A percentile compares a stretch with the other conserved stretches of the same genome.
phyloP scores from a whole-genome alignment of 2,329 filamentous ascomycete species.

The Aschersonia sp. region DNA sequence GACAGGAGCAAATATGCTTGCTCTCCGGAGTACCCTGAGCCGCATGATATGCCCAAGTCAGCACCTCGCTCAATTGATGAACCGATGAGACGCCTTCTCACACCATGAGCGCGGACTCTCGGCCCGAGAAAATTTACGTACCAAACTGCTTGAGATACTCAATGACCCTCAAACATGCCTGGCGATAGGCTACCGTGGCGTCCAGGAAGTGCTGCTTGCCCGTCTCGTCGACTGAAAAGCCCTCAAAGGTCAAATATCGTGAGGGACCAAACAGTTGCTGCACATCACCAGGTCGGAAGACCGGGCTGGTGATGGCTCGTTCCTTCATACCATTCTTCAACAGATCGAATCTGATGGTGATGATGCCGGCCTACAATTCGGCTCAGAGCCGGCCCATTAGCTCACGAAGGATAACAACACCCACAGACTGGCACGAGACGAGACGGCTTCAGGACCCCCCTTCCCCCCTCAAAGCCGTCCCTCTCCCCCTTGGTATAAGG shows the following conservation, averaged over 20 bases:
- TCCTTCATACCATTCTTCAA: constrained; percentile 68
- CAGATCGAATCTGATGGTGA: constrained; percentile 80
- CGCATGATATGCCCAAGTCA: neutral
- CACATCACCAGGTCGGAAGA: constrained; percentile 77
- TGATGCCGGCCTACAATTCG: constrained; percentile 47
- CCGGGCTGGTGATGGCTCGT: constrained; percentile 65
- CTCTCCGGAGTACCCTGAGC: constrained; percentile 48
- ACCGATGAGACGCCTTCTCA: neutral
- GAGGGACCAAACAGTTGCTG: constrained; percentile 80
- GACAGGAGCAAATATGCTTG: constrained; percentile 78
- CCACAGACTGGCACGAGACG: neutral
- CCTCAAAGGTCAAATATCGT: constrained; percentile 39
- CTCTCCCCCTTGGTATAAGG: neutral
- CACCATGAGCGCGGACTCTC: too few species aligned
- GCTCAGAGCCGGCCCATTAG: neutral
- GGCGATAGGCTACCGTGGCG: constrained; percentile 72
- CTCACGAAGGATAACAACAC: neutral
- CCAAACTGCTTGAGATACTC: constrained; percentile 22
- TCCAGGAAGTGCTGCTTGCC: constrained; percentile 87
- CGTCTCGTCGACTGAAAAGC: constrained; percentile 76
- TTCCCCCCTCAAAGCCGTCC: too few species aligned
- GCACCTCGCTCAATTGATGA: neutral
- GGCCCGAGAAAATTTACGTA: constrained; percentile 1
- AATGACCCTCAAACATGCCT: constrained; percentile 50
- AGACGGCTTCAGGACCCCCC: neutral